Conservation (phyloP, 257 asterid species). For the Solanum clarkiae region DNA sequence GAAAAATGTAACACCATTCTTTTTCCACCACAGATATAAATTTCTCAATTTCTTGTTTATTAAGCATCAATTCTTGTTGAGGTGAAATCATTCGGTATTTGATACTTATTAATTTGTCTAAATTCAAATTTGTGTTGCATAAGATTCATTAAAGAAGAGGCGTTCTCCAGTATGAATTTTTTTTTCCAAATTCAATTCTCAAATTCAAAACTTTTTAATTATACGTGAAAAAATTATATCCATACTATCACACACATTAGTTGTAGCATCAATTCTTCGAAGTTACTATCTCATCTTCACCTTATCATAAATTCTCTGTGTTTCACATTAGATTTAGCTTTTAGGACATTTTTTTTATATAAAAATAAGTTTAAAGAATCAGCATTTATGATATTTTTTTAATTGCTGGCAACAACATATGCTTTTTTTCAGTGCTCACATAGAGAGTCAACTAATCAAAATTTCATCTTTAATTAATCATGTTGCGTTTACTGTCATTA, state of each 20-base stretch:
- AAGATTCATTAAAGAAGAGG: not conserved
- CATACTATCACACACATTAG: not conserved
- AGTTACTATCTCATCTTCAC: not conserved
- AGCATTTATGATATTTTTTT: not conserved
- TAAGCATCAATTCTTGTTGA: not conserved
- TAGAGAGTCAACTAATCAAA: not conserved
- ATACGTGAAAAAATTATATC: not conserved
- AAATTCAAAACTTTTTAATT: not conserved
- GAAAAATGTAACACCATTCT: not conserved
- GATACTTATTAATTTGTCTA: not conserved
- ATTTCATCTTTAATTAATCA: not conserved
- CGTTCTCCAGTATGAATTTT: not conserved
- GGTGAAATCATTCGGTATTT: not conserved
- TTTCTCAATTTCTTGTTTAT: not conserved
- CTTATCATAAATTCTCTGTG: not conserved
- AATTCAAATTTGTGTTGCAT: rapidly evolving
- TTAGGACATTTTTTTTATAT: not conserved
- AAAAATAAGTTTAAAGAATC: not conserved
- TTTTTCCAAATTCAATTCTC: not conserved
- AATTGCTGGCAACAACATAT: not conserved
- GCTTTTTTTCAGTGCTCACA: not conserved
- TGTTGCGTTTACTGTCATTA: not conserved
- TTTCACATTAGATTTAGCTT: not conserved
- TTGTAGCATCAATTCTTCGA: not conserved
- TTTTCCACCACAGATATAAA: not conserved